A percentile compares a stretch with the other conserved stretches of the same genome.
phyloP scores from a whole-genome alignment of 2,329 filamentous ascomycete genomes.

The Pseudogymnoascus sp. region DNA sequence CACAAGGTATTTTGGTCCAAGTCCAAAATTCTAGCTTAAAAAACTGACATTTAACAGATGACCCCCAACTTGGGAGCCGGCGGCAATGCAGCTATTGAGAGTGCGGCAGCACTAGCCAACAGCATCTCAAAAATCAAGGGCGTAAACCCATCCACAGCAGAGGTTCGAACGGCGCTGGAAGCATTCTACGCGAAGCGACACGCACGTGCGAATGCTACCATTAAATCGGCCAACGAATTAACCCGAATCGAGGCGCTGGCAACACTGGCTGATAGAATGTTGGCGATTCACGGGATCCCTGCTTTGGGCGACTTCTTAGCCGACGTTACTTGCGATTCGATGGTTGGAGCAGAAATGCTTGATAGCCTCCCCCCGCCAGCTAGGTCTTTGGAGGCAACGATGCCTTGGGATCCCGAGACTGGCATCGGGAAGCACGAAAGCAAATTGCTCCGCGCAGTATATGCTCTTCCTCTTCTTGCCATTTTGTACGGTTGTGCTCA shows the following conservation, averaged over 20 bases:
- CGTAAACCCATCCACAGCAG: not conserved
- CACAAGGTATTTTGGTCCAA: constrained; percentile 24
- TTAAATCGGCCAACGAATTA: constrained; percentile 19
- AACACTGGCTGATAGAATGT: constrained; percentile 15
- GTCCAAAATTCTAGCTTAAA: not conserved
- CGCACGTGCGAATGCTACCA: constrained; percentile 17
- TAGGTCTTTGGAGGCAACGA: constrained; percentile 19
- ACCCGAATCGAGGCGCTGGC: constrained; percentile 20
- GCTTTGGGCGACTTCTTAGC: constrained; percentile 18
- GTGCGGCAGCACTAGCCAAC: constrained; percentile 31
- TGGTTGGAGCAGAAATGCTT: constrained; percentile 22
- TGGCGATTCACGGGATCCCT: constrained; percentile 19
- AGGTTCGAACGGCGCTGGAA: constrained; percentile 9
- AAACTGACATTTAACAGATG: constrained; percentile 10
- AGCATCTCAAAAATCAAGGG: constrained; percentile 6
- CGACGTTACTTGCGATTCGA: constrained; percentile 18
- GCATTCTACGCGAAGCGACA: constrained; percentile 19
- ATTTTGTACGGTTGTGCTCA: not conserved
- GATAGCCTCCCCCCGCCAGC: constrained; percentile 27
- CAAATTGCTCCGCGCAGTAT: constrained; percentile 18
- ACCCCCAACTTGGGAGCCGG: constrained; percentile 33
- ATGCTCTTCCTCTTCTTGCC: constrained; percentile 20
- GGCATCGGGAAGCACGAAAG: constrained; percentile 25
- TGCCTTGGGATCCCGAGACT: constrained; percentile 26
- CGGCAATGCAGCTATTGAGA: constrained; percentile 35